Base-by-base conservation (phyloP, 1,284 basidiomycete genomes). In the Marasmius sp. region DNA sequence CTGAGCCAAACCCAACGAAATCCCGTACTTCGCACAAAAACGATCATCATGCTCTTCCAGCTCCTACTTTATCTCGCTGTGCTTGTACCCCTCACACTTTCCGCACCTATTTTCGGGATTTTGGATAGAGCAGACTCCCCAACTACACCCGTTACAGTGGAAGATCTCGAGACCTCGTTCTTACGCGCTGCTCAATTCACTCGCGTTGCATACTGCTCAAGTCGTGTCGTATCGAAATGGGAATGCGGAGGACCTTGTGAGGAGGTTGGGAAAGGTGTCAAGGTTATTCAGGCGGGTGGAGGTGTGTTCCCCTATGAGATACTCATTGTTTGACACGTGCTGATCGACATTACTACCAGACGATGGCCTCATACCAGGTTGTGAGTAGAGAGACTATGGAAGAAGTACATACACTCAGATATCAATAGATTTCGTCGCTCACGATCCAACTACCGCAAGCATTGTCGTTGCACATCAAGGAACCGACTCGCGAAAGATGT, bases 381-480 rank as follows among this genome's bases (percentile, higher is more conserved):
- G 77, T 78, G 14, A 6, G 20, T 37, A 27, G 12, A 48, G 33
- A 54, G 52, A 34, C 20, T 22, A 14, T 12, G 12, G n/a, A 18
- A 10, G 33, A 39, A 9, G 9, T 48, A 52, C 41, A 16, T 53
- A 7, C 16, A 9, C n/a, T n/a, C 45, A 14, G 12, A 11, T 18
- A 43, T 43, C 9, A 11, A 8, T 53, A 80, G 78, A 76, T 69
- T 81, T 76, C 65, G 68, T 82, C 48, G 80, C 79, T 0, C 71
- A 77, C 54, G 80, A 83, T 64, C 68, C 72, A 6, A 65, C 70
- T 10, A 69, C 71, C 8, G 64, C 79, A 53, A 73, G 71, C 22
- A 70, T 83, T 58, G 76, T 82, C 41, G 79, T 83, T 18, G 79
- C 81, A 5, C 81, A 83, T 64, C 74, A 82, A 65, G 81, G 81